Evolutionary conservation across 768 basidiomycete genomes (phyloP).

Genomic region (Hirschioporus abietinus): DNA sequence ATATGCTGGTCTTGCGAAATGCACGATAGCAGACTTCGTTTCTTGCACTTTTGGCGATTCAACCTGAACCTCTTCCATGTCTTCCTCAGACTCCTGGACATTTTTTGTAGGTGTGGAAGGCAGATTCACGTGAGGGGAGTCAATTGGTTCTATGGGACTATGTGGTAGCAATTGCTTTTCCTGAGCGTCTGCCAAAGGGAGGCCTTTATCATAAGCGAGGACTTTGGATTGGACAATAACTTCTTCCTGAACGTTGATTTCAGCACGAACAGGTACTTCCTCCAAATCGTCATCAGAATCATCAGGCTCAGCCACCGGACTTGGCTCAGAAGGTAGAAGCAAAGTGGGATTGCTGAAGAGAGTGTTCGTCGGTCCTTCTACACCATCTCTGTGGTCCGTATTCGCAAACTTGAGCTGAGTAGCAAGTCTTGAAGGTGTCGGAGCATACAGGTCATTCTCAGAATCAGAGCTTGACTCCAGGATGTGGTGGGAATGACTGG

Average conservation of each 20-base stretch:
- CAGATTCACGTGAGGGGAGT: conserved; percentile 2
- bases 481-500: conserved; percentile 5
- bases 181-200: conserved; percentile 1
- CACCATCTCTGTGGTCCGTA: conserved; percentile 27
- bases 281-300: conserved; percentile 11
- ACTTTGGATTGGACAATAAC: conserved; percentile 1
- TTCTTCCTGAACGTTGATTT: conserved; percentile 11
- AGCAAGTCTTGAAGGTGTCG: conserved; percentile 52
- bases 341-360: conserved; percentile 35
- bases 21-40: not conserved
- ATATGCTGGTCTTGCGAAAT: not conserved
- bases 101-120: conserved; percentile 3
- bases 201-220: not conserved
- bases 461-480: conserved; percentile 16
- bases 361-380: not conserved
- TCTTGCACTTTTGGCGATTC: not conserved
- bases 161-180: conserved; percentile 1
- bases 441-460: conserved; percentile 42
- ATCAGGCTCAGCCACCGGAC: conserved; percentile 5
- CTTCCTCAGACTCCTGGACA: conserved; percentile 24
- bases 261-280: conserved; percentile 10
- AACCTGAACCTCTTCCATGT: conserved; percentile 29
- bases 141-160: not conserved
- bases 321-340: conserved; percentile 14
- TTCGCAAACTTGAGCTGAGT: conserved; percentile 65